These are phyloP conservation scores for Amaranthus palmeri DNA, from an alignment of 148 eudicot species.

Conservation along the genomic window DNA sequence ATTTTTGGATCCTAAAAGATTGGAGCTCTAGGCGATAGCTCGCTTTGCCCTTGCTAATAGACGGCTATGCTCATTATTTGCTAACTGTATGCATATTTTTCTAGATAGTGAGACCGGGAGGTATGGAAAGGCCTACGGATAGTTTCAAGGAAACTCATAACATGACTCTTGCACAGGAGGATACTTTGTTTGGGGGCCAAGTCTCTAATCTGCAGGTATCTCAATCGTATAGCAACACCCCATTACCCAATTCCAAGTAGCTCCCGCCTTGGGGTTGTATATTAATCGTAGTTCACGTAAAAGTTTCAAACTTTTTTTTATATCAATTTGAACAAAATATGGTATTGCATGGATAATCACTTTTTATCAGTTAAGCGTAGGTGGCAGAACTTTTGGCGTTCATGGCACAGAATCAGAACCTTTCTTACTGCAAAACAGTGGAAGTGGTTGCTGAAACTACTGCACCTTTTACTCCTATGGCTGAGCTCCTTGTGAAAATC, in stretches of 20 bases:
- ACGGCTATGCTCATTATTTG: too few species aligned
- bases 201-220: constrained; percentile 91
- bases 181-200: constrained; percentile 86
- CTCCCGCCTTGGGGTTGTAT: too few species aligned
- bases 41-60: too few species aligned
- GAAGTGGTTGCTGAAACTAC: constrained; percentile 92
- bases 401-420: constrained; percentile 63
- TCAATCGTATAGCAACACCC: not conserved
- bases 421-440: constrained; percentile 76
- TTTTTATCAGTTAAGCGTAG: constrained; percentile 36
- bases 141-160: constrained; percentile 87
- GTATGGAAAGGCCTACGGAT: constrained; percentile 96
- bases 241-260: too few species aligned
- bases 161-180: constrained; percentile 57
- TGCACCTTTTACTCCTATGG: constrained; percentile 72
- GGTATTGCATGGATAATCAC: not conserved
- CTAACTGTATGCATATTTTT: constrained; percentile 9
- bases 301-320: too few species aligned
- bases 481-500: constrained; percentile 60
- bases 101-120: constrained; percentile 96
- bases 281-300: too few species aligned
- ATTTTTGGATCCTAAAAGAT: too few species aligned
- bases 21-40: too few species aligned
- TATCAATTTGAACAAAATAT: not conserved
- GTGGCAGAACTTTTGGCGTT: constrained; percentile 85